A percentile compares a stretch with the other conserved stretches of the same genome.
Evolutionary conservation across 2,329 filamentous ascomycete species (phyloP).

Genomic region (Penicillium psychrosexuale): DNA sequence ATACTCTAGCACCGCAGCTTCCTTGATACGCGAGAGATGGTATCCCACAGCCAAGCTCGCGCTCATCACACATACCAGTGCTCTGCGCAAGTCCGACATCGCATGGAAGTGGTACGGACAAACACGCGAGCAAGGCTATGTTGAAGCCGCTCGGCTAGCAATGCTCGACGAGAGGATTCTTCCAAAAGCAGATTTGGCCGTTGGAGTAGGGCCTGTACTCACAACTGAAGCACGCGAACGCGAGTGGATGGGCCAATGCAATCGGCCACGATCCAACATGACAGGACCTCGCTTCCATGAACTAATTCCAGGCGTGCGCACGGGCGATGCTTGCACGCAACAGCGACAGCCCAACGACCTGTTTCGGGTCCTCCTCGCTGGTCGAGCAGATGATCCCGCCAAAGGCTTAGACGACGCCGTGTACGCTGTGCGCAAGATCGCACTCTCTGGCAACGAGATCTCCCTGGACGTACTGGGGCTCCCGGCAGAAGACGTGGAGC

Average conservation of each 20-base stretch:
- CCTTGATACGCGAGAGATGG: constrained; percentile 1
- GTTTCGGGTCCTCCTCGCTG: constrained; percentile 1
- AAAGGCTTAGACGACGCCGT: constrained; percentile 1
- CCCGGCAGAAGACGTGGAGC: background rate
- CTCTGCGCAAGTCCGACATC: background rate
- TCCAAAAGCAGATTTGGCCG: background rate
- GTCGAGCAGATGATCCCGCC: background rate
- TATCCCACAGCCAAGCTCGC: background rate
- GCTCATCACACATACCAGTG: constrained; percentile 1
- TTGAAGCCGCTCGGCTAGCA: background rate
- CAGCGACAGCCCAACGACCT: background rate
- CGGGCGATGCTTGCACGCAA: background rate
- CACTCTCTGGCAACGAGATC: background rate
- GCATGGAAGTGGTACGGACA: background rate
- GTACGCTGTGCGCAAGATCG: background rate
- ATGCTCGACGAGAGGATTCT: constrained; percentile 1
- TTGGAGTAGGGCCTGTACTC: background rate
- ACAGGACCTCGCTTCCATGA: background rate
- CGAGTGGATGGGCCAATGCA: constrained; percentile 1
- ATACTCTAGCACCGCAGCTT: constrained; percentile 1
- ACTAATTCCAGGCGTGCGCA: background rate
- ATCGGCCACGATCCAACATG: background rate
- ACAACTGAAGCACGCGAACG: background rate
- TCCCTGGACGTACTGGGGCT: background rate
- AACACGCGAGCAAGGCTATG: constrained; percentile 1